Conservation (phyloP, 2,329 filamentous ascomycete genomes). For the Penicillium frequentans region DNA sequence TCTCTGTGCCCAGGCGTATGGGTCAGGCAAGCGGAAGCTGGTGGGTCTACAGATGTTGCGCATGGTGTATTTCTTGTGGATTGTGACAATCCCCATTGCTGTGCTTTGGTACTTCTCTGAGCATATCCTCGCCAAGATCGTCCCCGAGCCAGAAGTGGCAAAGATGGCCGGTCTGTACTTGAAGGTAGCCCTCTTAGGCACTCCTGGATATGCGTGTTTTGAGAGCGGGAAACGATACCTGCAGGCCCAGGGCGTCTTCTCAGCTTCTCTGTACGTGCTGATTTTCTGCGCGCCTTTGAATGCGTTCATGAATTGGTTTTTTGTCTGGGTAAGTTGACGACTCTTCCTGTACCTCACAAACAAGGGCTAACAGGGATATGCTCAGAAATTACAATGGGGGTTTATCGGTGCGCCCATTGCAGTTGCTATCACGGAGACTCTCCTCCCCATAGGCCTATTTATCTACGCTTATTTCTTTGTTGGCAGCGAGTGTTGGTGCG, state of each 20-base stretch:
- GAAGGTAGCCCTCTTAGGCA: constrained; percentile 66
- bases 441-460: constrained; percentile 71
- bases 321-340: constrained; percentile 64
- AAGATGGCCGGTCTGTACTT: constrained; percentile 72
- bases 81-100: constrained; percentile 70
- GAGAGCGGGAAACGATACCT: constrained; percentile 82
- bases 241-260: constrained; percentile 85
- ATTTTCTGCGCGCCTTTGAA: constrained; percentile 81
- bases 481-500: constrained; percentile 77
- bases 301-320: constrained; percentile 74
- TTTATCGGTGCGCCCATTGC: constrained; percentile 81
- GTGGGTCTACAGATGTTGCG: constrained; percentile 82
- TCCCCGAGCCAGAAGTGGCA: constrained; percentile 71
- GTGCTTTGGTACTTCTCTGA: constrained; percentile 70
- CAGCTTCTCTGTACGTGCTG: constrained; percentile 78
- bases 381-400: constrained; percentile 57
- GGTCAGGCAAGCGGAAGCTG: constrained; percentile 83
- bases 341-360: neutral
- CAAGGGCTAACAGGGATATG: neutral
- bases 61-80: constrained; percentile 75
- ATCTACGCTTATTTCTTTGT: constrained; percentile 71
- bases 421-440: constrained; percentile 71
- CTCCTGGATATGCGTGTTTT: constrained; percentile 74
- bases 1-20: constrained; percentile 89
- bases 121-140: constrained; percentile 62